Base-by-base conservation (phyloP, 192 early-diverging fungal species). In the Backusella sp. region DNA sequence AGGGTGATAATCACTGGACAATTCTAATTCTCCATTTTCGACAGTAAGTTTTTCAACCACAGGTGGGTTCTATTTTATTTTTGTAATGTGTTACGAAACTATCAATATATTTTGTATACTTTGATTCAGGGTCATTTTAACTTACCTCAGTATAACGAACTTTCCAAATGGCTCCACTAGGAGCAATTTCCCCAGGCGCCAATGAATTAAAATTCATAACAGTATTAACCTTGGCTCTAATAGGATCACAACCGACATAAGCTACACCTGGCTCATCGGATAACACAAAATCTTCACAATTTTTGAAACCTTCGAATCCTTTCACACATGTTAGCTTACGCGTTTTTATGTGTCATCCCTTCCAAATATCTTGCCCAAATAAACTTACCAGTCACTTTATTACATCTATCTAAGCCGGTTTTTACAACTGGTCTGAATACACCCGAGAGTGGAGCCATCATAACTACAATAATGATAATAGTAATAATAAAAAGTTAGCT, bases 161-260 rank as follows among this genome's bases (percentile, higher is more conserved):
- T 65, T 46, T 49, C 77, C 77, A 78, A 4, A 76, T 49, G 23
- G 26, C 4, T 5, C 75, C 75, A 37, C 67, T 67, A 17, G 66
- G 42, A 36, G 46, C 35, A 19, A 49, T 12, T 56, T 67, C 42
- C n/a, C 46, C 72, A 26, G 65, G 59, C 11, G 34, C 39, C 9
- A 74, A 68, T 44, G 36, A 66, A 52, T 78, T 41, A n/a, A 70
- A 44, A 32, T 73, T 66, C 46, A 78, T 37, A 12, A 78, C 77
- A 17, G 42, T 73, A 42, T 78, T 78, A 15, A 56, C 68, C 66
- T 56, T 66, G 21, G n/a, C 37, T 32, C 77, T 46, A 17, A 71
- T 71, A 56, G 77, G 72, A 66, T 78, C 77, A 53, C 77, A 78
- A 8, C 37, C 66, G 28, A 56, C 30, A 53, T 74, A 78, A 3